A percentile compares a stretch with the other conserved stretches of the same genome.
Conservation (phyloP, 1,284 basidiomycete species). For the Boletus semigastroideus region DNA sequence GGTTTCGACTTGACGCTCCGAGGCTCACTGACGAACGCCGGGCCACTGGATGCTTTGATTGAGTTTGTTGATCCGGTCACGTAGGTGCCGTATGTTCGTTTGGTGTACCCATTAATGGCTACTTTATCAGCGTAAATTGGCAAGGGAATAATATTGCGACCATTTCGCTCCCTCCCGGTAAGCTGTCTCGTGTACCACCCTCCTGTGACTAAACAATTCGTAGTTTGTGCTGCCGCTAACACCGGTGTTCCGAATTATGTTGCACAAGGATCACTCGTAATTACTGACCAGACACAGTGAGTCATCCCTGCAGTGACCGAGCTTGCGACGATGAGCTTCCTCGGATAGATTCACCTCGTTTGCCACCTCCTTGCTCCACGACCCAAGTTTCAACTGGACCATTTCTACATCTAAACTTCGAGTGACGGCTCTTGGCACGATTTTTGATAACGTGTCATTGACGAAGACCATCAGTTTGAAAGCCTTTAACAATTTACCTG, state of each 20-base stretch:
- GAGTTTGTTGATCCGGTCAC: constrained; percentile 58
- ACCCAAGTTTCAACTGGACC: constrained; percentile 68
- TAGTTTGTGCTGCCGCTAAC: constrained; percentile 71
- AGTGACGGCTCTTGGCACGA: constrained; percentile 66
- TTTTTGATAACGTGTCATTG: constrained; percentile 66
- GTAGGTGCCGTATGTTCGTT: constrained; percentile 29
- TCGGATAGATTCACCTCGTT: constrained; percentile 61
- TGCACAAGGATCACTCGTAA: constrained; percentile 51
- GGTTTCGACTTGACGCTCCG: constrained; percentile 61
- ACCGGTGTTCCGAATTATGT: constrained; percentile 65
- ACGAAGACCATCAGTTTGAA: constrained; percentile 66
- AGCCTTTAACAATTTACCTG: constrained; percentile 71
- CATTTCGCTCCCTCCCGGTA: constrained; percentile 60
- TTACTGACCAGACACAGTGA: constrained; percentile 50
- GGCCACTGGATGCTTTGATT: constrained; percentile 66
- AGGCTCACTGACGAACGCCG: constrained; percentile 60
- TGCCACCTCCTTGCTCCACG: constrained; percentile 66
- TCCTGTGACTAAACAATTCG: neutral
- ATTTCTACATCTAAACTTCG: constrained; percentile 64
- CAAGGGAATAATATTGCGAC: constrained; percentile 66
- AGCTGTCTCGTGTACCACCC: constrained; percentile 5
- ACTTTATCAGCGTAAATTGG: constrained; percentile 54
- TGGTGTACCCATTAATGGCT: constrained; percentile 1
- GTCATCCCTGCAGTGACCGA: constrained; percentile 19
- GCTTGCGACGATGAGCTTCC: neutral